Evolutionary conservation across 305 asterid species (phyloP).

Genomic region (Stenogyne calaminthoides): DNA sequence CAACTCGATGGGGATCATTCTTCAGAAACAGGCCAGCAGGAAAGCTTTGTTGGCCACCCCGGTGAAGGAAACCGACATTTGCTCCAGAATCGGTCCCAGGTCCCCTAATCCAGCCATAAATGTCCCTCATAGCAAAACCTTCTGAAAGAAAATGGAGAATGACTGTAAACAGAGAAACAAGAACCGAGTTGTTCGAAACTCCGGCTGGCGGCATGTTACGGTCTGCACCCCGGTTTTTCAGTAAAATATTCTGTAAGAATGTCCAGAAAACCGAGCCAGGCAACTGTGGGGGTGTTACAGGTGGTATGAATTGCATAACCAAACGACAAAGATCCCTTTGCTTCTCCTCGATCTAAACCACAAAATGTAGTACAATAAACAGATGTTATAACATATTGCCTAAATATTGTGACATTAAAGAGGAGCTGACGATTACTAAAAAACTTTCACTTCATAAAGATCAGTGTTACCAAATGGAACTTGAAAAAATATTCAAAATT

Average conservation of each 20-base stretch:
- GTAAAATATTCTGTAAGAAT: conserved; percentile 77
- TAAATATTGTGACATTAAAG: background rate
- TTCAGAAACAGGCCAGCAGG: conserved; percentile 75
- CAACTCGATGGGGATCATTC: conserved; percentile 82
- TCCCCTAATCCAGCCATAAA: conserved; percentile 73
- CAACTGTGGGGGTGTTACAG: conserved; percentile 68
- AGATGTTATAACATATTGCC: conserved; percentile 8
- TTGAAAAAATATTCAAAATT: background rate
- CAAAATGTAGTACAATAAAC: conserved; percentile 6
- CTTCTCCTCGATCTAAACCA: conserved; percentile 86
- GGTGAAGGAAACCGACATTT: conserved; percentile 86
- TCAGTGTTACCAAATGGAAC: background rate
- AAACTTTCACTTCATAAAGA: background rate
- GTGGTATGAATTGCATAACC: conserved; percentile 92
- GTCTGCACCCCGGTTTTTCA: conserved; percentile 95
- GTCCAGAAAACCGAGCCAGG: conserved; percentile 91
- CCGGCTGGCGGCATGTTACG: conserved; percentile 94
- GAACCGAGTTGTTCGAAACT: conserved; percentile 90
- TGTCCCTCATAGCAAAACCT: conserved; percentile 67
- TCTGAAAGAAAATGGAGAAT: conserved; percentile 93
- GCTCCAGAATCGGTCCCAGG: conserved; percentile 54
- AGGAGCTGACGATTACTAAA: background rate
- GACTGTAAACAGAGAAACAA: conserved; percentile 74
- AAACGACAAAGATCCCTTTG: conserved; percentile 90
- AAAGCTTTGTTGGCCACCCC: conserved; percentile 86